Evolutionary conservation across 73 alveolate genomes (phyloP), one percentile per base, ranked within the genome.

Genomic region (Urostyla sp.): DNA sequence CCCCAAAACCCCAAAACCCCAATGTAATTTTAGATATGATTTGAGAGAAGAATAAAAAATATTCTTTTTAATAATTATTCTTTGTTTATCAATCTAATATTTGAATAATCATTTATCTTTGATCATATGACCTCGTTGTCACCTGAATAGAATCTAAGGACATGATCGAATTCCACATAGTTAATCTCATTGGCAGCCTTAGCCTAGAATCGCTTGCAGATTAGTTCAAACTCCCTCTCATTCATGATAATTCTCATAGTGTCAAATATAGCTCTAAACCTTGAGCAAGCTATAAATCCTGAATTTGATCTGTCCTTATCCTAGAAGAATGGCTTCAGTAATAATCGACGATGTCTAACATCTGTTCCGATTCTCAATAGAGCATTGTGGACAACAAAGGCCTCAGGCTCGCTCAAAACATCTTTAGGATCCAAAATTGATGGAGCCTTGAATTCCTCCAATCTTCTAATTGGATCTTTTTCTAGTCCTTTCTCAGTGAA

Each of bases 351-450:
- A 48, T 89, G 91, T 61, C 86, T 84, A 16, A 91, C 89, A 16
- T 87, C 93, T 32, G 52, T 60, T n/a, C 98, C 99, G 26, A 95
- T 69, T 89, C 97, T 90, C 67, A 75, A 63, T 84, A 95, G 75
- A 60, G 94, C 78, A 26, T 50, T 85, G 63, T 95, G 96, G 18
- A 95, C 67, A 27, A 66, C 92, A 31, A 85, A 85, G 51, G 92
- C 98, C 72, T 95, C 98, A 30, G 84, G 94, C 38, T 72, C 75
- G 53, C 84, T 95, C 1, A 95, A 87, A 10, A 90, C 95, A 63
- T 95, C 97, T 81, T 94, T 95, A 11, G 99, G 99, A 80, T 95
- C 98, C 4, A 95, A 73, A 61, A 91, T 81, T 38, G 90, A 84
- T 0, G 96, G 97, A 24, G 91, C 88, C 36, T 75, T 84, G 87